Evolutionary conservation across 305 asterid genomes (phyloP).

Genomic region (Rubia balearica): DNA sequence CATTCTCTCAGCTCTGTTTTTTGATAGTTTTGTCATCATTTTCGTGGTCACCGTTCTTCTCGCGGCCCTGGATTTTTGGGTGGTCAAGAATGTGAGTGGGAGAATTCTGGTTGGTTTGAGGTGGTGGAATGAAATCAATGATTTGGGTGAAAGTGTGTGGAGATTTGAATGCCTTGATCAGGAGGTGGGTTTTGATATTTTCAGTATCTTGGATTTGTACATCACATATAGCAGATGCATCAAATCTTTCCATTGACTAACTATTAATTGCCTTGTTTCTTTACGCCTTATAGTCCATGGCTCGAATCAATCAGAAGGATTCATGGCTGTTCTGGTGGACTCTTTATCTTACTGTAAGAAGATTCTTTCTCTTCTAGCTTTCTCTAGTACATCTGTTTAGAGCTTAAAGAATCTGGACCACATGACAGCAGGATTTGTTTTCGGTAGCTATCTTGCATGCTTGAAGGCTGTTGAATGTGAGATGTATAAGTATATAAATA

Average conservation of each 20-base stretch:
- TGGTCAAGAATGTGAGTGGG: constrained; percentile 95
- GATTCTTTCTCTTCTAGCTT: neutral
- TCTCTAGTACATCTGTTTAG: neutral
- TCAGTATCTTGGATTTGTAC: constrained; percentile 6
- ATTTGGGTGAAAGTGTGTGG: constrained; percentile 91
- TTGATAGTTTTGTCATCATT: constrained; percentile 81
- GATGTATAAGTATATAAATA: neutral
- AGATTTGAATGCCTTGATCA: constrained; percentile 94
- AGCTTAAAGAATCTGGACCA: neutral
- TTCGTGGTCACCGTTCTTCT: constrained; percentile 87
- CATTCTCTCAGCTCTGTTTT: constrained; percentile 81
- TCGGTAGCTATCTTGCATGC: neutral
- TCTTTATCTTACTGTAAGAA: constrained; percentile 71
- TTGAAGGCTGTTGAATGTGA: neutral
- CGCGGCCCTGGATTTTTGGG: constrained; percentile 97
- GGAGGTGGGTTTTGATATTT: constrained; percentile 48
- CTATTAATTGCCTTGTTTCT: constrained; percentile 4
- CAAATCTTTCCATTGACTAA: constrained; percentile 4
- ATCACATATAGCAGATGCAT: constrained; percentile 8
- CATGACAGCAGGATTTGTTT: neutral
- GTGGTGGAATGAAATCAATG: constrained; percentile 98
- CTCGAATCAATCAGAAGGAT: constrained; percentile 97
- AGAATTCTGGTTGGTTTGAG: constrained; percentile 95
- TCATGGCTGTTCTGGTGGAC: constrained; percentile 99
- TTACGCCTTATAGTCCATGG: constrained; percentile 56